Evolutionary conservation across 768 basidiomycete species (phyloP), one percentile per base, ranked within the genome.

Genomic region (Pseudohyphozyma bogoriensis): DNA sequence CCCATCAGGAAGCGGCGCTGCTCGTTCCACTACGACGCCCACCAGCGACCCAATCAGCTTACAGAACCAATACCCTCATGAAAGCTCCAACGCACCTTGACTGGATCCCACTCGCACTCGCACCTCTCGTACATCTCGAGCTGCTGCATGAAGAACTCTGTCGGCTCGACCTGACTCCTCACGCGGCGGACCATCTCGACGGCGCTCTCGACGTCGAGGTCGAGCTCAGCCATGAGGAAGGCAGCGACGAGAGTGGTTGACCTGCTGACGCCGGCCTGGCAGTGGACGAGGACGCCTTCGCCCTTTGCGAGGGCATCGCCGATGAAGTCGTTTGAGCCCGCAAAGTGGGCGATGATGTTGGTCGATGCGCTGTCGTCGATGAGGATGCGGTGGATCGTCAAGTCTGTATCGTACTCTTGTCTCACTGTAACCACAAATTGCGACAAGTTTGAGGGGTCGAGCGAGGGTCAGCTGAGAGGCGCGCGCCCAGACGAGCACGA

Each of bases 81-180:
- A 12, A 4, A 33, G 26, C 4, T 2, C 13, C 2, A 12, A 29
- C 64, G 24, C 40, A 66, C 64, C 61, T 68, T 68, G 56, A 62
- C 57, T 0, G 70, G 68, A 32, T 71, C 59, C 63, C 66, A 66
- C 29, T 70, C 70, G 51, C 58, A 68, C 12, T 68, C 42, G 57
- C 67, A 70, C 4, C 66, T 53, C 51, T 71, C 67, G 33, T 59
- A 70, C 58, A 71, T 39, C 57, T 71, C 69, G 53, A 71, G 69
- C 60, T 71, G 70, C 15, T 57, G 52, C 46, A 65, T 44, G 59
- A 71, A 71, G 55, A 59, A 58, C 51, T 70, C 65, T 15, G 59
- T 59, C 39, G 70, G 70, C 44, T 66, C 59, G 55, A 69, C 70
- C 37, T 60, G 56, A 16, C 52, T 52, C 22, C 70, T 44, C 2